These are phyloP conservation scores for Hymenoscyphus infarciens DNA, from an alignment of 2,329 filamentous ascomycete species.

Conservation along the genomic window DNA sequence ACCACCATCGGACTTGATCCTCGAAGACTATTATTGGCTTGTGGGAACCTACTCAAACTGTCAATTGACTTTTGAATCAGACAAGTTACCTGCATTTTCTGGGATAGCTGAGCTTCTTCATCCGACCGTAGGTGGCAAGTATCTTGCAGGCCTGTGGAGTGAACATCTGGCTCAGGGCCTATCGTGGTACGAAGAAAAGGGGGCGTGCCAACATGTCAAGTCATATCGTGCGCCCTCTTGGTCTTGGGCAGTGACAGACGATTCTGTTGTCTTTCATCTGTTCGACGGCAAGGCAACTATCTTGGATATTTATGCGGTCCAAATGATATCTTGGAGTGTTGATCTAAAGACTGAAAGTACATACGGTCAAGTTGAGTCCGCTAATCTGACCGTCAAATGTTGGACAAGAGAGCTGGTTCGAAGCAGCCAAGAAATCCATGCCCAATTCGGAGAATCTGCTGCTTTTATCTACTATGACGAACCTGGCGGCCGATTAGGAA, in stretches of 20 bases:
- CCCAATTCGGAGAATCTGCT: no score
- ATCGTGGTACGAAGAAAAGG: neutral
- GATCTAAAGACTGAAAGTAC: neutral
- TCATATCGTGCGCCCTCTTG: neutral
- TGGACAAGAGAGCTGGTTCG: neutral
- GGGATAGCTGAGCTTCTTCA: neutral
- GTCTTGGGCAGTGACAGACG: neutral
- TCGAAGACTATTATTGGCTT: neutral
- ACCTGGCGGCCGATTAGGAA: no score
- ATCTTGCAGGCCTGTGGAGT: slow-evolving; percentile 6
- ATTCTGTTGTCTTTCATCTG: neutral
- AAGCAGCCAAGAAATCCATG: neutral
- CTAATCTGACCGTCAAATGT: neutral
- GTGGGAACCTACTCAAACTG: neutral
- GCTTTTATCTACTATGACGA: no score
- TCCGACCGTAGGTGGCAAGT: neutral
- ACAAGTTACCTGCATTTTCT: slow-evolving; percentile 5
- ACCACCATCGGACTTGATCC: neutral
- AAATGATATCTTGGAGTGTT: neutral
- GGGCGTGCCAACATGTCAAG: neutral
- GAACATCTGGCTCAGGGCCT: neutral
- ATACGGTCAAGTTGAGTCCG: neutral
- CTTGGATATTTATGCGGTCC: neutral
- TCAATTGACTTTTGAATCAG: neutral
- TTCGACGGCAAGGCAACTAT: neutral